Conservation (phyloP, 257 asterid genomes). For the Buddleja alternifolia region DNA sequence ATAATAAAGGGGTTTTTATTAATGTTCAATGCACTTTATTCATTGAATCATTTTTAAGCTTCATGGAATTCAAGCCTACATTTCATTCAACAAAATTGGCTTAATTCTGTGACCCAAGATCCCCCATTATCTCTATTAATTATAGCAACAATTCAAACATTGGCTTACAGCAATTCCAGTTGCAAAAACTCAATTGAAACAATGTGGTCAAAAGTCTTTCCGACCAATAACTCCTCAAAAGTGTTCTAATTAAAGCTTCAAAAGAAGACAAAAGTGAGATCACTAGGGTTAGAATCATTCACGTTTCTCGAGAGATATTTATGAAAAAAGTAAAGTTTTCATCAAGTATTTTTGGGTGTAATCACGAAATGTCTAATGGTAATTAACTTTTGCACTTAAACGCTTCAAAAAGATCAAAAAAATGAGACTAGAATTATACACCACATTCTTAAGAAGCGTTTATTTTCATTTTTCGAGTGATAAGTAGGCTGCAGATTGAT, state of each 20-base stretch:
- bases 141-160: not conserved
- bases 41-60: no score
- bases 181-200: not conserved
- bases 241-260: slow-evolving; percentile 16
- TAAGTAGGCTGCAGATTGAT: no score
- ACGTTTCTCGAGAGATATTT: no score
- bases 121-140: not conserved
- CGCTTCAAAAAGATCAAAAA: slow-evolving; percentile 35
- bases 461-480: no score
- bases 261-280: no score
- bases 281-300: no score
- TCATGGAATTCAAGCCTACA: not conserved
- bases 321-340: no score
- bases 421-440: slow-evolving; percentile 20
- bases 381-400: no score
- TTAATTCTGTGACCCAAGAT: not conserved
- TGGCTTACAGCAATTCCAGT: slow-evolving; percentile 1
- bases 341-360: no score
- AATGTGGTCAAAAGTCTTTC: slow-evolving; percentile 29
- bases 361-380: no score
- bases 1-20: no score
- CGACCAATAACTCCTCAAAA: slow-evolving; percentile 16
- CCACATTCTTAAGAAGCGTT: slow-evolving; percentile 29
- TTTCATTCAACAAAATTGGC: slow-evolving; percentile 22
- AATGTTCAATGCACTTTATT: no score